Percentiles rank a stretch among this genome's conserved stretches.
Conservation (phyloP, 495 filamentous ascomycete genomes). For the Parachaetomium inaequale region DNA sequence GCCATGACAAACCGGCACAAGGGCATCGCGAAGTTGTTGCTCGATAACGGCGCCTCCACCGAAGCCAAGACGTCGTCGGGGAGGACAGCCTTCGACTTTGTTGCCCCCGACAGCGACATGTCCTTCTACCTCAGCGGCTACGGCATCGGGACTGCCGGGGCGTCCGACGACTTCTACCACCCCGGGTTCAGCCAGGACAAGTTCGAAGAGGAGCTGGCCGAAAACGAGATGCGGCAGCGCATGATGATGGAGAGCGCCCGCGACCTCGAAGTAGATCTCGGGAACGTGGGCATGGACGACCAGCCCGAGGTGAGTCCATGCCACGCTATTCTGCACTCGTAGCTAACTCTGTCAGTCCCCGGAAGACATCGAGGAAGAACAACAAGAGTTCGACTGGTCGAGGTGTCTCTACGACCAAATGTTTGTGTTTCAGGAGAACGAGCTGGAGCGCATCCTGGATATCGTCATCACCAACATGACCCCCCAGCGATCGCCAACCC, state of each 20-base stretch:
- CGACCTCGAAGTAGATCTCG: slow-evolving; percentile 94
- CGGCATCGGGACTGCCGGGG: slow-evolving; percentile 76
- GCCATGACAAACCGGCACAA: slow-evolving; percentile 99
- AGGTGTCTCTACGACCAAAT: slow-evolving; percentile 96
- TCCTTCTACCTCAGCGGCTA: slow-evolving; percentile 94
- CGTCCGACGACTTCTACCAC: slow-evolving; percentile 95
- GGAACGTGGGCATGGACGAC: slow-evolving; percentile 93
- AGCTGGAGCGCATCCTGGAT: slow-evolving; percentile 83
- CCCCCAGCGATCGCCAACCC: slow-evolving; percentile 87
- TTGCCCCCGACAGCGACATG: slow-evolving; percentile 90
- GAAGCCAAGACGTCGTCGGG: slow-evolving; percentile 92
- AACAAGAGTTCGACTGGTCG: slow-evolving; percentile 97
- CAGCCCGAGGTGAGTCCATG: slow-evolving; percentile 67
- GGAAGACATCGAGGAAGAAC: slow-evolving; percentile 82
- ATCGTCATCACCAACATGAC: slow-evolving; percentile 99
- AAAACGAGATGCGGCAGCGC: slow-evolving; percentile 89
- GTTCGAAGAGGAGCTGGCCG: slow-evolving; percentile 96
- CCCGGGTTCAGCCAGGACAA: slow-evolving; percentile 85
- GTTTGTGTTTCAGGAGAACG: slow-evolving; percentile 98
- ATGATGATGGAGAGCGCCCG: slow-evolving; percentile 99
- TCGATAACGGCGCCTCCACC: slow-evolving; percentile 92
- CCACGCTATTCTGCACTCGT: not conserved
- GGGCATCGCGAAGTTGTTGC: slow-evolving; percentile 81
- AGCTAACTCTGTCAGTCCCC: slow-evolving; percentile 51
- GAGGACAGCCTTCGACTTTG: slow-evolving; percentile 94